These are phyloP conservation scores for Striga asiatica DNA, from an alignment of 257 asterid species.

Conservation along the genomic window DNA sequence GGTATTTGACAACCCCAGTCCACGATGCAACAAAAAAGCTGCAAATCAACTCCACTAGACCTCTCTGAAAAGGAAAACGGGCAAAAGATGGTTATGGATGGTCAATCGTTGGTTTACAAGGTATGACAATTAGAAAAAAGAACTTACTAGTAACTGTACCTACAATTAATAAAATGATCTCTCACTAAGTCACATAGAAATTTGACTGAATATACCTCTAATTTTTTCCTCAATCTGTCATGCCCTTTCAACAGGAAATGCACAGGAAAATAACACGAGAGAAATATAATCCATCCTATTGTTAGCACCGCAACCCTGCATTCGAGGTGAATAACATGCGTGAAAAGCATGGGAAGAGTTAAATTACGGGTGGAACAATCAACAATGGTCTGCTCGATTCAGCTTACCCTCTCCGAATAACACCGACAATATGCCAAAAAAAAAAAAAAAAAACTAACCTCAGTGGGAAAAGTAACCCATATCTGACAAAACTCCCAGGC, in stretches of 20 bases:
- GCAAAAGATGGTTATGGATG: conserved; percentile 11
- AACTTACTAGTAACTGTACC: conserved; percentile 4
- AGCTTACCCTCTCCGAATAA: too few species aligned
- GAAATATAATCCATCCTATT: conserved; percentile 90
- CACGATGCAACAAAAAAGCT: conserved; percentile 97
- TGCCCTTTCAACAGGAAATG: conserved; percentile 83
- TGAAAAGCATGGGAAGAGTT: background rate
- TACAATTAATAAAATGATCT: background rate
- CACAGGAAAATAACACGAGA: conserved; percentile 89
- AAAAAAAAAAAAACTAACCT: conserved; percentile 51
- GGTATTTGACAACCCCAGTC: conserved; percentile 99
- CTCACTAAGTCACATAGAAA: conserved; percentile 5
- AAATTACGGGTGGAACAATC: too few species aligned
- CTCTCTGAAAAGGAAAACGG: conserved; percentile 40
- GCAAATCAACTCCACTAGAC: conserved; percentile 95
- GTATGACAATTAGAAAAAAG: background rate
- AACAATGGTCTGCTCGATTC: too few species aligned
- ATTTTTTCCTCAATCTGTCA: conserved; percentile 63
- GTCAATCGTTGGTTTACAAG: background rate
- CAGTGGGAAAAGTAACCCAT: conserved; percentile 72
- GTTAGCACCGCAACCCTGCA: conserved; percentile 83
- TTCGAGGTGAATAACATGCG: conserved; percentile 20
- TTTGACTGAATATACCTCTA: conserved; percentile 53
- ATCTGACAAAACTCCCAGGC: conserved; percentile 89
- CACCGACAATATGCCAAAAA: too few species aligned